These are phyloP conservation scores for Astraeus odoratus DNA, from an alignment of 768 basidiomycete species.

Conservation along the genomic window DNA sequence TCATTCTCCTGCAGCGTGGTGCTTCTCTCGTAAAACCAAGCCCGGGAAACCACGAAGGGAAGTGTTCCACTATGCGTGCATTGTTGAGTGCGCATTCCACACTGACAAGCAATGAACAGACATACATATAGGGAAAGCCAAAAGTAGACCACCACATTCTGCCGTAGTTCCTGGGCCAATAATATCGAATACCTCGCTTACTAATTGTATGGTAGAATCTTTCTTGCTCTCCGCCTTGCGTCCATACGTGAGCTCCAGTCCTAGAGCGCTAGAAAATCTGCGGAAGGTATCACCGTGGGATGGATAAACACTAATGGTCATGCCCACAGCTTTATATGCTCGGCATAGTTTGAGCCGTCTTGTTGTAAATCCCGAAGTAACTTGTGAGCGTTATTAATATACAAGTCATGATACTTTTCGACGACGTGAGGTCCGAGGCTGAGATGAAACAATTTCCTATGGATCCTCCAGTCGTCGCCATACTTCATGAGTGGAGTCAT, in stretches of 20 bases:
- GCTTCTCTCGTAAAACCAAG: background rate
- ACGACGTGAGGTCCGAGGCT: constrained; percentile 7
- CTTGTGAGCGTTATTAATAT: background rate
- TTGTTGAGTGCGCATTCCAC: background rate
- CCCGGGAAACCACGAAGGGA: constrained; percentile 8
- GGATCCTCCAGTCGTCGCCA: constrained; percentile 13
- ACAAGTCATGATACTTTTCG: constrained; percentile 5
- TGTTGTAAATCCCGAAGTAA: background rate
- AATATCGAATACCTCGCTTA: background rate
- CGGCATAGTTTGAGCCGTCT: background rate
- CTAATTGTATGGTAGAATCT: background rate
- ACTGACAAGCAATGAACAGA: background rate
- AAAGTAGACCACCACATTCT: background rate
- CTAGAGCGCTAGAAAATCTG: background rate
- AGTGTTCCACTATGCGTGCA: background rate
- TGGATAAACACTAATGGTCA: background rate
- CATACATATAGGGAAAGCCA: background rate
- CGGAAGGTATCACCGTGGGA: background rate
- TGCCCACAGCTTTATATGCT: background rate
- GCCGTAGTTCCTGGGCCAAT: background rate
- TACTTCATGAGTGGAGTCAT: constrained; percentile 14
- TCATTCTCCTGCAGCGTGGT: background rate
- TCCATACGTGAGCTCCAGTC: background rate
- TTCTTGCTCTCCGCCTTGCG: background rate
- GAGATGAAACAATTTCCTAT: constrained; percentile 17